Percentiles rank a stretch among this genome's conserved stretches.
These are phyloP conservation scores for Botryotinia narcissicola DNA, from an alignment of 2,329 filamentous ascomycete species.

Conservation along the genomic window DNA sequence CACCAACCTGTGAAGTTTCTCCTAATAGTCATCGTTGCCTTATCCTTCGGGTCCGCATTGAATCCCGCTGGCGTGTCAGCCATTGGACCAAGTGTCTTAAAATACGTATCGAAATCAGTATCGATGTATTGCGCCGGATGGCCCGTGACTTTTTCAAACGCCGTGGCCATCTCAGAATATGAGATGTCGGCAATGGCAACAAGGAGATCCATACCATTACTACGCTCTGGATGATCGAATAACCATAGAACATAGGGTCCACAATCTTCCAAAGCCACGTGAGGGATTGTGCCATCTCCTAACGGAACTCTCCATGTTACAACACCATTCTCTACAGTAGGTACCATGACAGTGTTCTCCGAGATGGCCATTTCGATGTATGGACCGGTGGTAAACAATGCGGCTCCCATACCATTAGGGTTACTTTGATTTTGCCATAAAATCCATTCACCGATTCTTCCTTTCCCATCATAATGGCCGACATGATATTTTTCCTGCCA, in stretches of 20 bases:
- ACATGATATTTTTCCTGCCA: conserved; percentile 46
- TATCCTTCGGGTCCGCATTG: conserved; percentile 40
- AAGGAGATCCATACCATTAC: conserved; percentile 47
- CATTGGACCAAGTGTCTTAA: conserved; percentile 22
- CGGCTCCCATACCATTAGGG: conserved; percentile 39
- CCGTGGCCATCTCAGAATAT: conserved; percentile 43
- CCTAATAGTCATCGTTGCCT: conserved; percentile 41
- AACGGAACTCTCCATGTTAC: conserved; percentile 46
- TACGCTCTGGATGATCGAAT: conserved; percentile 46
- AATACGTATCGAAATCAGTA: conserved; percentile 41
- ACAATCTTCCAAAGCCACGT: conserved; percentile 48
- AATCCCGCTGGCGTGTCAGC: conserved; percentile 39
- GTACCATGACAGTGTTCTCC: conserved; percentile 42
- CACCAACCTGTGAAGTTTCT: conserved; percentile 54
- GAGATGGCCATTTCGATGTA: conserved; percentile 48
- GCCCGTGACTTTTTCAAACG: conserved; percentile 46
- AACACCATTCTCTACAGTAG: conserved; percentile 42
- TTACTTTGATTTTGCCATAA: conserved; percentile 43
- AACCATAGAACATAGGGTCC: conserved; percentile 48
- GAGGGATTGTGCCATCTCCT: conserved; percentile 42
- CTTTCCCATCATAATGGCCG: conserved; percentile 51
- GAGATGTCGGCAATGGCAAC: conserved; percentile 45
- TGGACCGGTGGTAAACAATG: conserved; percentile 45
- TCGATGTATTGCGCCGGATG: conserved; percentile 44
- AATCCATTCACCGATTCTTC: conserved; percentile 47